Base-by-base conservation (phyloP, 192 early-diverging fungal genomes). In the Coemansia sp. region DNA sequence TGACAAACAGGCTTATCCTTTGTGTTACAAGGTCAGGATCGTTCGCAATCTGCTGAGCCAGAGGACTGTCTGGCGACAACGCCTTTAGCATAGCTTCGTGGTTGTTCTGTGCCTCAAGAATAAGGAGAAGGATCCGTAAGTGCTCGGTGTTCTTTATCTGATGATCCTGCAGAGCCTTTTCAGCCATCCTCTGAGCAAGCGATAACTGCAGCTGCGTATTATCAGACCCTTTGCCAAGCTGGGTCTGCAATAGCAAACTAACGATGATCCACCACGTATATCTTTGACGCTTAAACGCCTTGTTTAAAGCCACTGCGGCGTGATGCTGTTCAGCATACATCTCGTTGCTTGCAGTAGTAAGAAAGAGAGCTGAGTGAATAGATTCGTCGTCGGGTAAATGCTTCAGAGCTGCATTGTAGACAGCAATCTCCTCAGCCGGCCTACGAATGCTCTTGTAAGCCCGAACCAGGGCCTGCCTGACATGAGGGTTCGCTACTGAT, bases 251-350 rank as follows among this genome's bases (percentile, higher is more conserved):
- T 48, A 91, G 85, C 18, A 95, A 81, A 34, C 87, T 86, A 75
- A 92, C 87, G 42, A 94, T 87, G 0, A 88, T 86, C 94, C 93
- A 98, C 78, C 94, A 94, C 66, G 92, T 83, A 75, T 95, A 94
- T 55, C 86, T 89, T 66, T 86, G 77, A 33, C 85, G 72, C 68
- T 92, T 92, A 67, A 91, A 94, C 46, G 83, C 74, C 67, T 94
- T 93, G 65, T 92, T 87, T 42, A 98, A 72, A 53, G 89, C 90
- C 39, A 96, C 73, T 0, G 94, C 92, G 7, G 87, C 88, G 85
- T 90, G 62, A 42, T 67, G 64, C 39, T 73, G 64, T 43, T 75
- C 73, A 53, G 64, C 90, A 43, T 77, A 87, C 82, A 93, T 84
- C 3, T 79, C 51, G 29, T 64, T 87, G 45, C 91, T 83, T 1